Evolutionary conservation across 78 protist species (phyloP).

Genomic region (Dictyostelium purpureum): DNA sequence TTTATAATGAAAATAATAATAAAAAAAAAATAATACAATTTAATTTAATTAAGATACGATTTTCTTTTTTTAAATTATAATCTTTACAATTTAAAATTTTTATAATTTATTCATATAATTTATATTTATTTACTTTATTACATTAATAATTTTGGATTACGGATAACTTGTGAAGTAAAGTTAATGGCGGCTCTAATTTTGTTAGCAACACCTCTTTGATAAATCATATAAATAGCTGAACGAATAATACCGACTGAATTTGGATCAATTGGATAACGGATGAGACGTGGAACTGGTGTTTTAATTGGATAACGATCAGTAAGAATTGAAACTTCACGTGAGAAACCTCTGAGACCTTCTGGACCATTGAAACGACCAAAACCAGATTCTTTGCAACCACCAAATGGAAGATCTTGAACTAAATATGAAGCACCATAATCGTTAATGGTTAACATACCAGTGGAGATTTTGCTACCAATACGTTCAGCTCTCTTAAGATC

Average conservation of each 20-base stretch:
- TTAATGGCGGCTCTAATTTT: constrained; percentile 34
- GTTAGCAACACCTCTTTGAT: constrained; percentile 8
- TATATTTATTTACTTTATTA: not conserved
- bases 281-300: constrained; percentile 73
- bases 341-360: constrained; percentile 82
- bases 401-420: constrained; percentile 90
- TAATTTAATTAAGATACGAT: not conserved
- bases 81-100: not conserved
- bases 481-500: constrained; percentile 80
- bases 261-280: constrained; percentile 78
- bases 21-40: not conserved
- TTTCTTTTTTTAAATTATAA: no score
- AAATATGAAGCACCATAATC: constrained; percentile 89
- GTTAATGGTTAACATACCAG: constrained; percentile 89
- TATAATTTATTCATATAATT: not conserved
- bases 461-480: constrained; percentile 60
- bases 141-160: constrained; percentile 69
- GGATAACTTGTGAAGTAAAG: constrained; percentile 32
- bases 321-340: constrained; percentile 49
- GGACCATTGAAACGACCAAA: constrained; percentile 86
- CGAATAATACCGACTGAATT: constrained; percentile 72
- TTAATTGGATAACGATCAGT: constrained; percentile 70
- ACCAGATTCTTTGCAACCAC: constrained; percentile 90
- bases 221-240: constrained; percentile 72
- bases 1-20: no score